Conservation (phyloP, 2,329 filamentous ascomycete species). For the Amauroascus verrucosus region DNA sequence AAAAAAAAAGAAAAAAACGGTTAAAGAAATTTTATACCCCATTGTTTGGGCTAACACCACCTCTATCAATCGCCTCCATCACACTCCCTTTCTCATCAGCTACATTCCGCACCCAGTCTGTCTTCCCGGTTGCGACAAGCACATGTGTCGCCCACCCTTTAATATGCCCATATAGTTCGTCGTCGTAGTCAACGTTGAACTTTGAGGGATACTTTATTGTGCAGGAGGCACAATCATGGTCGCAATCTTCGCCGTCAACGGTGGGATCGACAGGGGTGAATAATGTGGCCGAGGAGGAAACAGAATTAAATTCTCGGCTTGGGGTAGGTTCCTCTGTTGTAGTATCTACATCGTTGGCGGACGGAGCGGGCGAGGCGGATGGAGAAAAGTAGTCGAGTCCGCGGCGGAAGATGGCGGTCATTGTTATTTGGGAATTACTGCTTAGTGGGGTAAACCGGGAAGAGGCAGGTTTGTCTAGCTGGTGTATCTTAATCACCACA, state of each 20-base stretch:
- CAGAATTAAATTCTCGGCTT: slow-evolving; percentile 36
- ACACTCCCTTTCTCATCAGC: slow-evolving; percentile 76
- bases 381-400: slow-evolving; percentile 11
- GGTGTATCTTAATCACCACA: too few relatives aligned
- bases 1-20: neutral
- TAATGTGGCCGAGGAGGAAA: slow-evolving; percentile 45
- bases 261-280: slow-evolving; percentile 67
- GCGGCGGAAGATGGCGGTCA: slow-evolving; percentile 11
- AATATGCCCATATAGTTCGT: slow-evolving; percentile 73
- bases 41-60: slow-evolving; percentile 33
- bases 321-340: slow-evolving; percentile 15
- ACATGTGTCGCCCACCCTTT: slow-evolving; percentile 84
- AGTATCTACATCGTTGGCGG: slow-evolving; percentile 17
- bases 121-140: slow-evolving; percentile 88
- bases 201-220: slow-evolving; percentile 66
- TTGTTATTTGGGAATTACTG: neutral
- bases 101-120: slow-evolving; percentile 86
- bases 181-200: slow-evolving; percentile 61
- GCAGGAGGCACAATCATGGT: slow-evolving; percentile 77
- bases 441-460: too few relatives aligned
- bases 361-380: slow-evolving; percentile 3
- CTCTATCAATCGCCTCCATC: slow-evolving; percentile 60
- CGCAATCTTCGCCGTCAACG: slow-evolving; percentile 77
- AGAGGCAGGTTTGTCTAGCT: too few relatives aligned
- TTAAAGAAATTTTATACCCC: slow-evolving; percentile 29